These are phyloP conservation scores for Termitomyces sp. DNA, from an alignment of 768 basidiomycete species.

Conservation along the genomic window DNA sequence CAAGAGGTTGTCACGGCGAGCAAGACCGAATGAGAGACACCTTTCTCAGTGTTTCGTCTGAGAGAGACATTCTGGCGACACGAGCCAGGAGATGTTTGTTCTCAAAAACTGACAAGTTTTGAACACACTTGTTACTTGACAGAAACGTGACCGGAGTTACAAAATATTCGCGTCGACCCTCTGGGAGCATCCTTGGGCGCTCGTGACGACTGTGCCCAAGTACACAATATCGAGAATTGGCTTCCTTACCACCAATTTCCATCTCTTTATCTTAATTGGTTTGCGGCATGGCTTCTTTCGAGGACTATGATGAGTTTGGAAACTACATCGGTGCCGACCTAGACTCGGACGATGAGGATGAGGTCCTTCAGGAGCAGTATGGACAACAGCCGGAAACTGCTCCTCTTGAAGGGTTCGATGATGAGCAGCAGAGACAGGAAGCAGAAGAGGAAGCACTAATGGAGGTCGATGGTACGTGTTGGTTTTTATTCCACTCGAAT, in stretches of 20 bases:
- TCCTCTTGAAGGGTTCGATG: conserved; percentile 81
- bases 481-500: conserved; percentile 9
- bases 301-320: conserved; percentile 92
- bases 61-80: conserved; percentile 18
- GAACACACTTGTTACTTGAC: neutral
- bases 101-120: neutral
- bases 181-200: conserved; percentile 8
- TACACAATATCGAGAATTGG: neutral
- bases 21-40: conserved; percentile 27
- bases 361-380: conserved; percentile 47
- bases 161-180: conserved; percentile 20
- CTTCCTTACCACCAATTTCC: neutral
- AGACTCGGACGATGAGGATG: conserved; percentile 80
- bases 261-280: conserved; percentile 2
- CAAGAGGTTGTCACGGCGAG: conserved; percentile 12
- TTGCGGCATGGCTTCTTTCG: conserved; percentile 46
- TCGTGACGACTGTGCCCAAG: neutral
- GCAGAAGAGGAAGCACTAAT: conserved; percentile 63
- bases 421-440: conserved; percentile 58
- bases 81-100: neutral
- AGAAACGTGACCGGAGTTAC: conserved; percentile 23
- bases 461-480: conserved; percentile 70
- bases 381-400: conserved; percentile 30
- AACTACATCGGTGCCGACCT: conserved; percentile 97
- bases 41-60: conserved; percentile 46